Conservation (phyloP, 2,329 filamentous ascomycete genomes). For the Tolypocladium inflatum region DNA sequence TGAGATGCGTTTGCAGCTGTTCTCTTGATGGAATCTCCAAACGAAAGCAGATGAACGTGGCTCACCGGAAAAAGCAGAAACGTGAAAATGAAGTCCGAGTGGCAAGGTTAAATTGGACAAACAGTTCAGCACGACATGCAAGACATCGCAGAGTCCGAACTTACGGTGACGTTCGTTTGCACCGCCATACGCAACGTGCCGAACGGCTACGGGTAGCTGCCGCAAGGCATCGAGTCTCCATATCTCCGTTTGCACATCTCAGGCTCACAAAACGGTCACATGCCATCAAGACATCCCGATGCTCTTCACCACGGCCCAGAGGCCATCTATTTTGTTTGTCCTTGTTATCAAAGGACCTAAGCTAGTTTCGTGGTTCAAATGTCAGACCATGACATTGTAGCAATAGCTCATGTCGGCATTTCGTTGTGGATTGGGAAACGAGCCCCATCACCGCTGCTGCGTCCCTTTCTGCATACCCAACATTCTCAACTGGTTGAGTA, state of each 20-base stretch:
- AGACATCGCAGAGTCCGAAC: background rate
- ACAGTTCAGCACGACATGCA: background rate
- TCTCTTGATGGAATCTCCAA: background rate
- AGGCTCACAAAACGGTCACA: background rate
- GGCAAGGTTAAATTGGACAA: background rate
- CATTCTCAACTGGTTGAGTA: slow-evolving; percentile 1
- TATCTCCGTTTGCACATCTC: background rate
- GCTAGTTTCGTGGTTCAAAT: background rate
- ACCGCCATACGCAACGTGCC: background rate
- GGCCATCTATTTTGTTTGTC: background rate
- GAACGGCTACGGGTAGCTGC: background rate
- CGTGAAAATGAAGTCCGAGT: background rate
- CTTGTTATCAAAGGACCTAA: background rate
- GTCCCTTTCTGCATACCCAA: slow-evolving; percentile 4
- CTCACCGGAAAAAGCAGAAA: background rate
- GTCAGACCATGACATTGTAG: background rate
- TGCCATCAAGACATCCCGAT: background rate
- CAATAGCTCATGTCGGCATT: background rate
- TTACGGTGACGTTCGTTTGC: background rate
- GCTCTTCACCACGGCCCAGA: background rate
- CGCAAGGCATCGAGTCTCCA: background rate
- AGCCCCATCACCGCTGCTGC: slow-evolving; percentile 2
- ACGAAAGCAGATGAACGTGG: background rate
- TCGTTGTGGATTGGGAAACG: background rate
- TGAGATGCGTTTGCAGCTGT: background rate